Evolutionary conservation across 208 protist genomes (phyloP).

Genomic region (Leishmania amazonensis): DNA sequence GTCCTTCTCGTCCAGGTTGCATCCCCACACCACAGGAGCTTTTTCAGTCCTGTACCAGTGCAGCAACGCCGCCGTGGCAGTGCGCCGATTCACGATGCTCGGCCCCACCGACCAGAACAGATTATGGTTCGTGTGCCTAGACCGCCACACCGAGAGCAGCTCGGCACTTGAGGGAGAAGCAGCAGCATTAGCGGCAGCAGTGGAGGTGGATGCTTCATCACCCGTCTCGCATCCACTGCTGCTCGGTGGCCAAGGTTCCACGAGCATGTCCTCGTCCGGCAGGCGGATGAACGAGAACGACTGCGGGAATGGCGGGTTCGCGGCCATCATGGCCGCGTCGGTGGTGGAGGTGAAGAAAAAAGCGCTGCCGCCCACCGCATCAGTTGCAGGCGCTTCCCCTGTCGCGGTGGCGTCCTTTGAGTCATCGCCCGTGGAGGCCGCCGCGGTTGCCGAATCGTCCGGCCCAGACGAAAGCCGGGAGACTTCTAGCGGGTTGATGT

Average conservation of each 20-base stretch:
- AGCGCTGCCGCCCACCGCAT: not conserved
- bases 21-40: conserved; percentile 20
- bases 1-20: conserved; percentile 20
- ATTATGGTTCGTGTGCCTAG: conserved; percentile 12
- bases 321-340: not conserved
- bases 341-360: not conserved
- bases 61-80: conserved; percentile 32
- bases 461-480: conserved; percentile 12
- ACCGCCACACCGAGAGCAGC: conserved; percentile 18
- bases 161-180: not conserved
- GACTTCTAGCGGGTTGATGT: conserved; percentile 44
- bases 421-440: no score
- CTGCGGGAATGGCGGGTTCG: not conserved
- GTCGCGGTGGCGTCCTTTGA: not conserved
- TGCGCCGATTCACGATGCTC: conserved; percentile 26
- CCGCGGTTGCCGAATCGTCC: not conserved
- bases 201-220: not conserved
- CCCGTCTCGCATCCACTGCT: not conserved
- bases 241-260: conserved; percentile 45
- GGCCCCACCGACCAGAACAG: conserved; percentile 42
- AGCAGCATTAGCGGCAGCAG: not conserved
- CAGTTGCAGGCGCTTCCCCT: not conserved
- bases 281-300: conserved; percentile 28
- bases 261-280: conserved; percentile 46
- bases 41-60: conserved; percentile 19